These are phyloP conservation scores for Endotrypanum monterogeii DNA, from an alignment of 208 protist species.

Conservation along the genomic window DNA sequence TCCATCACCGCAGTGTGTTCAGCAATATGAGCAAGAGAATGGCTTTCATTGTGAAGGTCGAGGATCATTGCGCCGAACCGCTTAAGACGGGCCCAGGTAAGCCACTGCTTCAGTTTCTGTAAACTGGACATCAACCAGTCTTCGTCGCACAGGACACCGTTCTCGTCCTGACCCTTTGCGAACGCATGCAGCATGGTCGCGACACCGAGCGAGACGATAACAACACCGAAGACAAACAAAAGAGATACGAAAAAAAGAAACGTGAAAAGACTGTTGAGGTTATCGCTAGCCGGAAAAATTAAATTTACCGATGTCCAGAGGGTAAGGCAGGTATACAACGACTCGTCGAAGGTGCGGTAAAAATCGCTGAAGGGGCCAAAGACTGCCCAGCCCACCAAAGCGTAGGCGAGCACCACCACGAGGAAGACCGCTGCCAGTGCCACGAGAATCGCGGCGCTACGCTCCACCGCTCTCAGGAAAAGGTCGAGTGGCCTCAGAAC, in stretches of 20 bases:
- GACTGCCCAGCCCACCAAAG: conserved; percentile 8
- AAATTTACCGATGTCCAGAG: conserved; percentile 3
- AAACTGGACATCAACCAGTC: background rate
- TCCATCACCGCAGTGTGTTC: too few species aligned
- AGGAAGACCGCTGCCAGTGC: background rate
- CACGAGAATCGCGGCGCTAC: conserved; percentile 5
- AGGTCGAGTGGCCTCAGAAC: conserved; percentile 8
- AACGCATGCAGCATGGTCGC: conserved; percentile 7
- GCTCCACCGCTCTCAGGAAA: conserved; percentile 6
- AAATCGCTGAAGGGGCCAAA: conserved; percentile 8
- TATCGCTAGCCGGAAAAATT: background rate
- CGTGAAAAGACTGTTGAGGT: conserved; percentile 1
- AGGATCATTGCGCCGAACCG: background rate
- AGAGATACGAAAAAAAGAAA: conserved; percentile 13
- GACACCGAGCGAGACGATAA: background rate
- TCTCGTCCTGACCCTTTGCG: background rate
- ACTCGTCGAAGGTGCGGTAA: conserved; percentile 17
- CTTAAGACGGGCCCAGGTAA: background rate
- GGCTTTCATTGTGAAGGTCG: background rate
- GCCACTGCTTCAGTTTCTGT: background rate
- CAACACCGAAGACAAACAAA: background rate
- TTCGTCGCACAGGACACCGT: background rate
- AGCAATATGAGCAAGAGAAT: too few species aligned
- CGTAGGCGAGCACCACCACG: conserved; percentile 1
- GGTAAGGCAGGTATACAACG: conserved; percentile 13